These are phyloP conservation scores for Monotropa hypopitys DNA, from an alignment of 179 eudicot species.

Conservation along the genomic window DNA sequence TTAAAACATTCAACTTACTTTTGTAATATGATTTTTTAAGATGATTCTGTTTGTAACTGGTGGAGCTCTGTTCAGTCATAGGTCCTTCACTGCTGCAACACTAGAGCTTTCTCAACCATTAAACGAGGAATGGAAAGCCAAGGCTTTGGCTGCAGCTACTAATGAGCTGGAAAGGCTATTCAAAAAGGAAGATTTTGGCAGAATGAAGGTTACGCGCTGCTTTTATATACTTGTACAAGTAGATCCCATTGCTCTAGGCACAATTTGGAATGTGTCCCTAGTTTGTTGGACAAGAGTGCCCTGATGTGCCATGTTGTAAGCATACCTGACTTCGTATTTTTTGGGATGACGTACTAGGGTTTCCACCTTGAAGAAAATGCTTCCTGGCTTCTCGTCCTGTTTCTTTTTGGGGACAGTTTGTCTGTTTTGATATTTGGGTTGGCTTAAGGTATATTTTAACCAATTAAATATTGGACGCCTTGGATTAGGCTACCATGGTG, in stretches of 20 bases:
- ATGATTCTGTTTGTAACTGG: conserved; percentile 3
- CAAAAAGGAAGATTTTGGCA: conserved; percentile 68
- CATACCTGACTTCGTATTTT: neutral
- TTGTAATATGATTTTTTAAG: neutral
- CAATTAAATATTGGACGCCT: neutral
- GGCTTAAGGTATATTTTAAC: neutral
- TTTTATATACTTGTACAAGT: neutral
- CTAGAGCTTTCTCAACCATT: conserved; percentile 54
- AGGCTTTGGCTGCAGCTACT: conserved; percentile 82
- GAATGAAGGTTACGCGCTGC: conserved; percentile 62
- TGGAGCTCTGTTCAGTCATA: conserved; percentile 19
- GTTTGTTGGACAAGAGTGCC: neutral
- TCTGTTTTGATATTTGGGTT: conserved; percentile 1
- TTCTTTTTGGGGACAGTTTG: neutral
- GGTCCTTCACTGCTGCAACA: conserved; percentile 76
- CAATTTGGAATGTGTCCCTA: neutral
- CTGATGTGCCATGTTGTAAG: neutral
- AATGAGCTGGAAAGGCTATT: conserved; percentile 81
- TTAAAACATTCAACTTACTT: neutral
- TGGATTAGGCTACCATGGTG: neutral
- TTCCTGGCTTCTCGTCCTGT: neutral
- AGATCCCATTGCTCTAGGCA: neutral
- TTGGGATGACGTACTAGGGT: neutral
- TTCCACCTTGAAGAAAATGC: neutral
- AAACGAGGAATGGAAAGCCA: conserved; percentile 54